Evolutionary conservation across 2,329 filamentous ascomycete species (phyloP).

Genomic region (Leptoxyphium fumago): DNA sequence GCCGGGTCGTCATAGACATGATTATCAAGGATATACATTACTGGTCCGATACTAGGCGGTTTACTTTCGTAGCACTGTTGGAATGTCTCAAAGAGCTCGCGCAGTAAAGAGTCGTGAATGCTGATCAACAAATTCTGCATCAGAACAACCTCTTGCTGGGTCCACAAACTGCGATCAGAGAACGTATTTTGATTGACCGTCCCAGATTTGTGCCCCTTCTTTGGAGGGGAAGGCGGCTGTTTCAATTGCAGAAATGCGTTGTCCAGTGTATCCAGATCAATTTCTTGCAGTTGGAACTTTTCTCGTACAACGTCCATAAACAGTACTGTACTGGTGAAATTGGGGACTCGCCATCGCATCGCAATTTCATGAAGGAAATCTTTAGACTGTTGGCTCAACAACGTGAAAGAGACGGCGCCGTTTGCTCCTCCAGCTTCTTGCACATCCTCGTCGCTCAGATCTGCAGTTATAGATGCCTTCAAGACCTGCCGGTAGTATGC

Average conservation of each 20-base stretch:
- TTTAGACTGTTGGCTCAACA: conserved; percentile 59
- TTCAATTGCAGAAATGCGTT: conserved; percentile 72
- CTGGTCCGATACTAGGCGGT: conserved; percentile 60
- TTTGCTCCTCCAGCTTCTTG: conserved; percentile 34
- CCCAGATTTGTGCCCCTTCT: conserved; percentile 44
- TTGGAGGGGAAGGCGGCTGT: conserved; percentile 44
- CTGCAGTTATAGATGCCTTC: conserved; percentile 54
- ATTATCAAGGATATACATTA: conserved; percentile 67
- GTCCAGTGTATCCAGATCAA: conserved; percentile 69
- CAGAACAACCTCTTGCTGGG: conserved; percentile 32
- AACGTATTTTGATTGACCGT: conserved; percentile 30
- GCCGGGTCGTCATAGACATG: conserved; percentile 68
- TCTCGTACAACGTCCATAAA: conserved; percentile 74
- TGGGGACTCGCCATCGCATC: conserved; percentile 76
- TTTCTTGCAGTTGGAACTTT: conserved; percentile 73
- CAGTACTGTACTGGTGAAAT: conserved; percentile 62
- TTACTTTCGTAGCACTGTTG: conserved; percentile 84
- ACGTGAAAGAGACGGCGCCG: conserved; percentile 34
- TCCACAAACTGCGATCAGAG: conserved; percentile 37
- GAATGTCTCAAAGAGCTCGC: conserved; percentile 77
- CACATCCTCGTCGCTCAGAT: conserved; percentile 40
- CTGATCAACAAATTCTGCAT: conserved; percentile 63
- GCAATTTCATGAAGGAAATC: conserved; percentile 77
- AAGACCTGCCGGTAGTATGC: conserved; percentile 72
- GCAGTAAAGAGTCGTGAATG: conserved; percentile 67